phyloP scores from a whole-genome alignment of 2,329 filamentous ascomycete species.

The Clonostachys rhizophaga region DNA sequence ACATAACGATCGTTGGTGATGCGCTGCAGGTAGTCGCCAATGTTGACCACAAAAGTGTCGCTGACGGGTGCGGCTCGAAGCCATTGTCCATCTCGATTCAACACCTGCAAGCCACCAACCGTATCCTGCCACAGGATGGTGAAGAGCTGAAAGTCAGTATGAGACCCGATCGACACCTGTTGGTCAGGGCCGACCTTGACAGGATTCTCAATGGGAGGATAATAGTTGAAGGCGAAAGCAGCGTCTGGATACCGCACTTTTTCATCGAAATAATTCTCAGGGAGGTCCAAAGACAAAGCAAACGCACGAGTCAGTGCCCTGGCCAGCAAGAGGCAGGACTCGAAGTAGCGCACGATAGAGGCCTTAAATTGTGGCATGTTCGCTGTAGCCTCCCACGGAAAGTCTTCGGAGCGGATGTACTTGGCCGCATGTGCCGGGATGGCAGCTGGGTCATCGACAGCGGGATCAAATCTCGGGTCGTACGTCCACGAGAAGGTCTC shows the following conservation, averaged over 20 bases:
- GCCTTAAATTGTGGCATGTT: constrained; percentile 43
- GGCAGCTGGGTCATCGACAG: constrained; percentile 24
- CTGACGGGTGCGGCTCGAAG: constrained; percentile 30
- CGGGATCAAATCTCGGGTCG: constrained; percentile 45
- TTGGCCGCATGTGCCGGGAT: constrained; percentile 35
- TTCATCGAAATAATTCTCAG: constrained; percentile 49
- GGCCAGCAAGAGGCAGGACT: constrained; percentile 40
- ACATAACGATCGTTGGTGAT: constrained; percentile 44
- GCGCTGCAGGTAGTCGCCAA: constrained; percentile 44
- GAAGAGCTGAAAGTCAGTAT: constrained; percentile 49
- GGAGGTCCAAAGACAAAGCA: constrained; percentile 47
- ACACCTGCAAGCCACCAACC: constrained; percentile 35
- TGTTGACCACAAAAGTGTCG: constrained; percentile 44
- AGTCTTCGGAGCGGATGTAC: constrained; percentile 40
- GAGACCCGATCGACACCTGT: constrained; percentile 39
- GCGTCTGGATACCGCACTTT: constrained; percentile 47
- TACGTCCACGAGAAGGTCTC: constrained; percentile 50
- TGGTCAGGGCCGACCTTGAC: not conserved
- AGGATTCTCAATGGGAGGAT: constrained; percentile 16
- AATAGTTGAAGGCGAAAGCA: constrained; percentile 33
- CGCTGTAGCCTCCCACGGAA: constrained; percentile 44
- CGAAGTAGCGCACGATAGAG: constrained; percentile 40
- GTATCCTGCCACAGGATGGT: constrained; percentile 40
- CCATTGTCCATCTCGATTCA: constrained; percentile 31
- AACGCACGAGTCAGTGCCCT: constrained; percentile 46